These are phyloP conservation scores for Lactarius vividus DNA, from an alignment of 768 basidiomycete species.

Conservation along the genomic window DNA sequence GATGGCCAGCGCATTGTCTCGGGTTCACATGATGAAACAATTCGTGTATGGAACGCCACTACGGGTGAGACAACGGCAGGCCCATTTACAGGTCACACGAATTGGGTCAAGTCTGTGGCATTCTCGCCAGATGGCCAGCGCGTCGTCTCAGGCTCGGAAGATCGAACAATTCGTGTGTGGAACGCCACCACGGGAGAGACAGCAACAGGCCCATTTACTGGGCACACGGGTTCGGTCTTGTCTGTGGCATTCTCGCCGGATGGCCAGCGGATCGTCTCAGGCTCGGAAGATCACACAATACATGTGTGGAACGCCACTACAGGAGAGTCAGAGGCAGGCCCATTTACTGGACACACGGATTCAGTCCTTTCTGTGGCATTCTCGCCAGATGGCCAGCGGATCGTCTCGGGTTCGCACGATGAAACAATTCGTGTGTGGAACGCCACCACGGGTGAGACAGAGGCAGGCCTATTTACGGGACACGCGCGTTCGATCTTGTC, in stretches of 20 bases:
- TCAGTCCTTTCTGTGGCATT: background rate
- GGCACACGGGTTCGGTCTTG: background rate
- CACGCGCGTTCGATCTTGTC: background rate
- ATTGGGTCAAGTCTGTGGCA: background rate
- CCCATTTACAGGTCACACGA: background rate
- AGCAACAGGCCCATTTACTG: background rate
- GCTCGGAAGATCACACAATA: background rate
- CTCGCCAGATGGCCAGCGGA: background rate
- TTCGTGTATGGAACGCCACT: background rate
- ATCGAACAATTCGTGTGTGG: background rate
- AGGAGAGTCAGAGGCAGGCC: background rate
- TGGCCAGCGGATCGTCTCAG: background rate
- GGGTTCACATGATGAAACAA: background rate
- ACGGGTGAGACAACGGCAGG: background rate
- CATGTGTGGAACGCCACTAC: background rate
- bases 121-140: background rate
- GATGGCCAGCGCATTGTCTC: background rate
- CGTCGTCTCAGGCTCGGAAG: background rate
- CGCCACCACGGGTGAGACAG: background rate
- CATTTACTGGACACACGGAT: background rate
- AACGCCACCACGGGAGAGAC: background rate
- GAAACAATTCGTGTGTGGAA: background rate
- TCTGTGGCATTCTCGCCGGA: background rate
- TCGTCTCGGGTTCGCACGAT: background rate
- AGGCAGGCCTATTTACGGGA: background rate